Evolutionary conservation across 163 green algal genomes (phyloP), one percentile per base, ranked within the genome.

Genomic region (Chlamydomonas reinhardtii): DNA sequence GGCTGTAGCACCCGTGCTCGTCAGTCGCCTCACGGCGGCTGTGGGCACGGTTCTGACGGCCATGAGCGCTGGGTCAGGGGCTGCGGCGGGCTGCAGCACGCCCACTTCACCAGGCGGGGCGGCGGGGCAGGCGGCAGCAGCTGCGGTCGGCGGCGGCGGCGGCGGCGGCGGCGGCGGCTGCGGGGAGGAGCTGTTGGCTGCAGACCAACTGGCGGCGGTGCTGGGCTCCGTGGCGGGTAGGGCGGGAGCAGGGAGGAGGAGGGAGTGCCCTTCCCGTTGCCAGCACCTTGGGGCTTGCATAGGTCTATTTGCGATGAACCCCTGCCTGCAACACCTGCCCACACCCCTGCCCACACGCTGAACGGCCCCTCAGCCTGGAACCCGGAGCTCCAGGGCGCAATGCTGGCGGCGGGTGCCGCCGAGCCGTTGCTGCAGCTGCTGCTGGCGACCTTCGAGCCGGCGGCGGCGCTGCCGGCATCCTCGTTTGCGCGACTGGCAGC

Each of bases 351-450:
- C n/a, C n/a, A n/a, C n/a, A n/a, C n/a, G n/a, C n/a, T n/a, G n/a
- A n/a, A n/a, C n/a, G n/a, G 15, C 64, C 14, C 25, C 29, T 8
- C 79, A 85, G 79, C 29, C 17, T 77, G 68, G 79, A 34, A n/a
- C 27, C 32, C 54, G 11, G 52, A 77, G 12, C 68, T 64, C 14
- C 79, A 85, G 54, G 24, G 29, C 1, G 6, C 11, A 11, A 14
- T 77, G 15, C 62, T 74, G 25, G 79, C 34, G 0, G 5, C 16
- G 5, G 68, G 69, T 2, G 79, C 32, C 11, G 70, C 69, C 5
- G 34, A 29, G 9, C 15, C 71, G 48, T 5, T 86, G 34, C 54
- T 86, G 70, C 80, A 80, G 80, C 80, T 86, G 35, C 79, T 85
- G 54, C 8, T 77, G 22, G 66, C 69, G 14, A 62, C 68, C 0